Evolutionary conservation across 2,329 filamentous ascomycete species (phyloP), one percentile per base, ranked within the genome.

Genomic region (Fusarium burgessii): DNA sequence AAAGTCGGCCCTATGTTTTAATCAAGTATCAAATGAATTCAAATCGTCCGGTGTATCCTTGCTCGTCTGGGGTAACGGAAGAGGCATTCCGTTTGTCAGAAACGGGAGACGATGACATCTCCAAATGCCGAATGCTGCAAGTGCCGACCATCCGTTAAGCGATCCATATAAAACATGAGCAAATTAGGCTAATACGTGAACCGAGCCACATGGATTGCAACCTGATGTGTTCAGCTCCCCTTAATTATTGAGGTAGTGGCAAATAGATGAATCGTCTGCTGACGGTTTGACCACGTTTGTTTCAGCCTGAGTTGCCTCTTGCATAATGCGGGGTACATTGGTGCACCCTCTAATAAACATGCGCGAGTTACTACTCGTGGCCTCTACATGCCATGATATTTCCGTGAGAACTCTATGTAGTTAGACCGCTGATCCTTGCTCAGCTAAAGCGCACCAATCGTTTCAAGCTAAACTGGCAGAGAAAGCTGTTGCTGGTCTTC

Each of bases 81-180:
- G 27, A 45, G 9, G 15, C 27, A 45, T 25, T 55, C 52, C 52
- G 52, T n/a, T 2, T 3, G 1, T 35, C 20, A 35, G 20, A 47
- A 25, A 5, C 2, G 7, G 40, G 4, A 47, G 3, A 10, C 15
- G 20, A 35, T 33, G 51, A 55, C 20, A 46, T n/a, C 29, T 17
- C 9, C 13, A 47, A 27, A 55, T 55, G 29, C 38, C 52, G 52
- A 35, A 33, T n/a, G 20, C 7, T 47, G 29, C 15, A 47, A 25
- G 23, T 55, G 51, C 52, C 40, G 40, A 47, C 35, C 40, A 17
- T n/a, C 29, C 52, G 29, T 47, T 55, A 47, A 55, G 52, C 52
- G 52, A 27, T 47, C 40, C 52, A 55, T 33, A 46, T 33, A 46
- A 12, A 35, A n/a, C 17, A 15, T 12, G 7, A 14, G 18, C 3